These are phyloP conservation scores for Beauveria bassiana DNA, from an alignment of 2,329 filamentous ascomycete genomes.

Conservation along the genomic window DNA sequence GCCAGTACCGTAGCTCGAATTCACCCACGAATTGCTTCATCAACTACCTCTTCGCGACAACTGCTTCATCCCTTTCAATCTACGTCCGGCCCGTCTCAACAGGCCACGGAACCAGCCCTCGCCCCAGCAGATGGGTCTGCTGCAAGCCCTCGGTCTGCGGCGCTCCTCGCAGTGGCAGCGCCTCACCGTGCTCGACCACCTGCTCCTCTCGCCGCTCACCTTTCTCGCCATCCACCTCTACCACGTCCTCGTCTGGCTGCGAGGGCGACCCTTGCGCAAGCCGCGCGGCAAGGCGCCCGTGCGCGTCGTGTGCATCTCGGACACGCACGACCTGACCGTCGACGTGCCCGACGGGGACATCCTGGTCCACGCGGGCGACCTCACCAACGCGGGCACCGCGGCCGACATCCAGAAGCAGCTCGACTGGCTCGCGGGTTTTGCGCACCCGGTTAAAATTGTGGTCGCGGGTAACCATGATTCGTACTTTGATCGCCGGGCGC, in stretches of 20 bases:
- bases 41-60: background rate
- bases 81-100: background rate
- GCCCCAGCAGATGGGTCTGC: conserved; percentile 32
- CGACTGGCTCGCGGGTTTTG: conserved; percentile 69
- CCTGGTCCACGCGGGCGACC: conserved; percentile 83
- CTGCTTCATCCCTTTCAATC: background rate
- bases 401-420: conserved; percentile 73
- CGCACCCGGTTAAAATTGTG: conserved; percentile 72
- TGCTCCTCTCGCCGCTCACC: conserved; percentile 62
- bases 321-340: conserved; percentile 66
- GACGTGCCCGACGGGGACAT: conserved; percentile 69
- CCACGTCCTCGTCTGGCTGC: conserved; percentile 56
- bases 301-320: conserved; percentile 79
- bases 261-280: conserved; percentile 55
- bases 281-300: conserved; percentile 50
- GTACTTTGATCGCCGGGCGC: conserved; percentile 65
- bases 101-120: background rate
- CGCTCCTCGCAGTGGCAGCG: conserved; percentile 40
- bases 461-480: conserved; percentile 86
- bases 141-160: conserved; percentile 38
- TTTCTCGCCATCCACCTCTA: conserved; percentile 57
- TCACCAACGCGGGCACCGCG: conserved; percentile 65
- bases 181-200: conserved; percentile 49
- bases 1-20: background rate
- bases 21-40: background rate